These are phyloP conservation scores for Thalia dealbata DNA, from an alignment of 176 grass and related monocot genomes.

Conservation along the genomic window DNA sequence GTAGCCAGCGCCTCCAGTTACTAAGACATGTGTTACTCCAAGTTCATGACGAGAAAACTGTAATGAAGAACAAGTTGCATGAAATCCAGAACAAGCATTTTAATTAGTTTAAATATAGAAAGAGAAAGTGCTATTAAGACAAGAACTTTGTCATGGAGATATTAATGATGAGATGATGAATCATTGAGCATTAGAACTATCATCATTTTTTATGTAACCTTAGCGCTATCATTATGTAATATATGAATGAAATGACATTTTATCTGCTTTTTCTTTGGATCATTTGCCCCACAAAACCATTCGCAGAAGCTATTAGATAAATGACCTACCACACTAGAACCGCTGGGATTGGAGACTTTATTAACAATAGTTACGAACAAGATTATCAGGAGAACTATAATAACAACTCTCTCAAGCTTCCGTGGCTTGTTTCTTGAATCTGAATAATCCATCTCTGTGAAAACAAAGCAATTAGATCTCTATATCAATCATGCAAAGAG, in stretches of 20 bases:
- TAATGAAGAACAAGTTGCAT: slow-evolving; percentile 22
- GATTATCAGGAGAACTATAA: slow-evolving; percentile 38
- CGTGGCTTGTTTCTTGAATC: slow-evolving; percentile 79
- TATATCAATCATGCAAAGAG: not conserved
- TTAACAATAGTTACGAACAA: slow-evolving; percentile 81
- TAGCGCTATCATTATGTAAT: not conserved
- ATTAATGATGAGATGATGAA: not conserved
- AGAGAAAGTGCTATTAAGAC: not conserved
- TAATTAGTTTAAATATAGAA: not conserved
- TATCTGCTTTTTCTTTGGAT: not conserved
- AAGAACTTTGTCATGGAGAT: not conserved
- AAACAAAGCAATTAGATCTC: slow-evolving; percentile 4
- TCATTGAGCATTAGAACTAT: too few species aligned
- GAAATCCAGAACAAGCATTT: not conserved
- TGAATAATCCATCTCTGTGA: slow-evolving; percentile 78
- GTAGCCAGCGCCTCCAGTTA: slow-evolving; percentile 83
- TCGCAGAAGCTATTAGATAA: not conserved
- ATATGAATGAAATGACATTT: not conserved
- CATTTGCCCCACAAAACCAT: not conserved
- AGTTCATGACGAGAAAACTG: slow-evolving; percentile 83
- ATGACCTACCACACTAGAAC: slow-evolving; percentile 54
- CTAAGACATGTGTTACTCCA: slow-evolving; percentile 82
- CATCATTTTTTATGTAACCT: too few species aligned
- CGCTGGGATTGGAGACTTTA: slow-evolving; percentile 69
- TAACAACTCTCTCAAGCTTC: slow-evolving; percentile 58